phyloP scores from a whole-genome alignment of 2,329 filamentous ascomycete genomes.

The Diaporthe eres region DNA sequence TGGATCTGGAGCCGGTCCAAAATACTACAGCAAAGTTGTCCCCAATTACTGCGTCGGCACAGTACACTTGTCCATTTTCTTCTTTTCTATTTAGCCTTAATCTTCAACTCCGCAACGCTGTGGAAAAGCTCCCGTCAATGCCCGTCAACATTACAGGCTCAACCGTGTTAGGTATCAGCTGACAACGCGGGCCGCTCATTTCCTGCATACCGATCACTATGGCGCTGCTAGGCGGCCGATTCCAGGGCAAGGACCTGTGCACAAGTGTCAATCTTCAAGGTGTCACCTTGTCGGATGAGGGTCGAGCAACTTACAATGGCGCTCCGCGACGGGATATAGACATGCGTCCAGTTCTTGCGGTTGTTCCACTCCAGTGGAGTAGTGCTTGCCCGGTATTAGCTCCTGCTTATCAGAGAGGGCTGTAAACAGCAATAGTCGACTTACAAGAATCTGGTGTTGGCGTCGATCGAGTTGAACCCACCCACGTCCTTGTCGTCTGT shows the following conservation, averaged over 20 bases:
- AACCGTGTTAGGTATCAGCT: neutral
- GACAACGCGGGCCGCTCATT: neutral
- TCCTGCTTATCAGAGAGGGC: neutral
- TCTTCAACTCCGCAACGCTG: neutral
- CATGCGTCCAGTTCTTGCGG: slow-evolving; percentile 89
- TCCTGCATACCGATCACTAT: neutral
- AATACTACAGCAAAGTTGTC: neutral
- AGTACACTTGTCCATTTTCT: neutral
- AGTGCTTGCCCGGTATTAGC: slow-evolving; percentile 60
- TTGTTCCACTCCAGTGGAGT: slow-evolving; percentile 92
- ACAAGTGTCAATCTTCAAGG: slow-evolving; percentile 42
- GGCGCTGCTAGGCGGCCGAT: slow-evolving; percentile 50
- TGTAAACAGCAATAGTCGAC: neutral
- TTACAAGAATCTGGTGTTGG: slow-evolving; percentile 84
- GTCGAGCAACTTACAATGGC: slow-evolving; percentile 76
- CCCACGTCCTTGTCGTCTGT: slow-evolving; percentile 84
- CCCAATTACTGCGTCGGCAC: neutral
- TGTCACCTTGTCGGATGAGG: neutral
- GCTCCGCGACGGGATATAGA: slow-evolving; percentile 88
- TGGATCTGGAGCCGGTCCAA: neutral
- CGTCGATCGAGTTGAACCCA: slow-evolving; percentile 82
- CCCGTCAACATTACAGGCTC: neutral
- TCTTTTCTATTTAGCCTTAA: neutral
- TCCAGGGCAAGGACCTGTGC: slow-evolving; percentile 68
- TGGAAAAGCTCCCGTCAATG: no score